Evolutionary conservation across 164 flowering plant species (phyloP).

Genomic region (Cinnamomum chago): DNA sequence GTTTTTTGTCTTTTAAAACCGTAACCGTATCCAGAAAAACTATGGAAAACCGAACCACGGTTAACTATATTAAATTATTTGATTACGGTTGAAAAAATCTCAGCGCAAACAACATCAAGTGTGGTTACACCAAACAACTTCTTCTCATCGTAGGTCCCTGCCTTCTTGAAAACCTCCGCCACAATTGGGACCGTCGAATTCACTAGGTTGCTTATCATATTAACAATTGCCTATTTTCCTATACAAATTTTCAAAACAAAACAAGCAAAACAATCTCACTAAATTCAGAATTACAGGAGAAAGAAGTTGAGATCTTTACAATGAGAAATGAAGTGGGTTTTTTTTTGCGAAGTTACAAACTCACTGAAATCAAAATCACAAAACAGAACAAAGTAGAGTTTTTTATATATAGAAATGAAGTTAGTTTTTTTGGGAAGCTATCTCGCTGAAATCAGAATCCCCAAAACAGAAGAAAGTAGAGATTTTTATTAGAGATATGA

Average conservation of each 20-base stretch:
- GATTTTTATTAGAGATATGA: background rate
- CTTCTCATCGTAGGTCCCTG: conserved; percentile 75
- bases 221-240: conserved; percentile 64
- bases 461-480: background rate
- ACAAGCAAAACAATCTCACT: background rate
- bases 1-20: too few relatives aligned
- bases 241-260: background rate
- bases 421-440: too few relatives aligned
- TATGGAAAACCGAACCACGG: too few relatives aligned
- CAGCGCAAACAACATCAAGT: conserved; percentile 90
- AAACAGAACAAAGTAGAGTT: too few relatives aligned
- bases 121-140: conserved; percentile 93
- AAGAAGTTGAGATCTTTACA: too few relatives aligned
- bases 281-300: background rate
- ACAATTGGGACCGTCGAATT: conserved; percentile 97
- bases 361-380: too few relatives aligned
- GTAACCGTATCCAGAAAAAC: too few relatives aligned
- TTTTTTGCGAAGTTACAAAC: too few relatives aligned
- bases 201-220: conserved; percentile 96
- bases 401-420: too few relatives aligned
- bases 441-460: background rate
- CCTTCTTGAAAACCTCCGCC: conserved; percentile 88
- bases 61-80: too few relatives aligned
- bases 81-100: too few relatives aligned
- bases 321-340: too few relatives aligned